Percentiles rank a stretch among this genome's conserved stretches.
Evolutionary conservation across 345 rosid species (phyloP).

Genomic region (Salix koriyanagi): DNA sequence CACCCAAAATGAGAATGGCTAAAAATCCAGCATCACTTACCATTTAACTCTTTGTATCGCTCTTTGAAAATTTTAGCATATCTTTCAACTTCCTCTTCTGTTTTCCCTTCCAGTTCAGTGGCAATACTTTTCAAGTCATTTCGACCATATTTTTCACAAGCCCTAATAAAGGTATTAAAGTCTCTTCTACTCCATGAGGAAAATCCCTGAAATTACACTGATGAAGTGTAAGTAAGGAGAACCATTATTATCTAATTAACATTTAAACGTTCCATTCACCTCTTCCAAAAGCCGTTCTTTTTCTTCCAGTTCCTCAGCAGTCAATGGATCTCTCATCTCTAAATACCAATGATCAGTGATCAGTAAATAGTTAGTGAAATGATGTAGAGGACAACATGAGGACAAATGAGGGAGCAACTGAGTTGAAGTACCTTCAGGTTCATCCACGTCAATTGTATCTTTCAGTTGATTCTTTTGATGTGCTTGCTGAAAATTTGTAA

Average conservation of each 20-base stretch:
- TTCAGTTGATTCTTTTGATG: constrained; percentile 96
- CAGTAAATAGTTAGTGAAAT: constrained; percentile 17
- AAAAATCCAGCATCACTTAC: constrained; percentile 25
- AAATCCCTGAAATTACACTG: constrained; percentile 56
- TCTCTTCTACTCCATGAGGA: constrained; percentile 97
- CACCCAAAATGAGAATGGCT: not conserved
- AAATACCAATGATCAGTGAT: constrained; percentile 20
- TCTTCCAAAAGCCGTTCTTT: constrained; percentile 86
- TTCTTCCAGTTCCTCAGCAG: constrained; percentile 96
- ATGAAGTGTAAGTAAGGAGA: constrained; percentile 10
- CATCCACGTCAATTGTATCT: constrained; percentile 91
- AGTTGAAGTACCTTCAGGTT: constrained; percentile 71
- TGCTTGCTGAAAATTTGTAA: constrained; percentile 58
- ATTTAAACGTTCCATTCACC: constrained; percentile 35
- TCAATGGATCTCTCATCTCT: constrained; percentile 87
- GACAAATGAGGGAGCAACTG: not conserved
- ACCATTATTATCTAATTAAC: constrained; percentile 9
- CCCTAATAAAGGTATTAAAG: constrained; percentile 79
- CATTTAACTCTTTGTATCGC: constrained; percentile 82
- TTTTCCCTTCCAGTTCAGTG: constrained; percentile 92
- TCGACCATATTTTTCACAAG: constrained; percentile 97
- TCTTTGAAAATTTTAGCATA: constrained; percentile 83
- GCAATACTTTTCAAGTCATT: constrained; percentile 75
- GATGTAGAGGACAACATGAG: not conserved
- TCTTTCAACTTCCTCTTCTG: constrained; percentile 88